Conservation (phyloP, 2,329 filamentous ascomycete species). For the Talaromyces amestolkiae region DNA sequence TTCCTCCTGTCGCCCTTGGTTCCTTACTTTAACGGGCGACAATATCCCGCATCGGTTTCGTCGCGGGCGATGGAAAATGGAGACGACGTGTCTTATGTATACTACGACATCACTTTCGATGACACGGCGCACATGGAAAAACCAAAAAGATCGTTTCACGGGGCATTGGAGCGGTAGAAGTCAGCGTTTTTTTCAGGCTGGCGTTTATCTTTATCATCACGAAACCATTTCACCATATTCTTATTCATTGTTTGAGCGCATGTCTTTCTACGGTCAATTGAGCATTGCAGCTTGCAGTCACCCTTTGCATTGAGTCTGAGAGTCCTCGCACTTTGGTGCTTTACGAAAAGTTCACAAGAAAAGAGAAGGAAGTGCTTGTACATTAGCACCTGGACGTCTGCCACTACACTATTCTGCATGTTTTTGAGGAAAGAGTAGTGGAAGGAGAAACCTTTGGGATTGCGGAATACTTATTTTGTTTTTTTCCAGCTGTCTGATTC, state of each 20-base stretch:
- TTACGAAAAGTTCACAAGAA: conserved; percentile 10
- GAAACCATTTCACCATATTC: conserved; percentile 2
- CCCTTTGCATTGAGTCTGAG: conserved; percentile 16
- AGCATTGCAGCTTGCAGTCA: conserved; percentile 20
- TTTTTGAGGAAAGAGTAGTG: conserved; percentile 15
- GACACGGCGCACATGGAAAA: conserved; percentile 18
- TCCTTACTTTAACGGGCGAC: conserved; percentile 1
- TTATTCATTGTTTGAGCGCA: conserved; percentile 11
- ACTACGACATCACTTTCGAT: conserved; percentile 20
- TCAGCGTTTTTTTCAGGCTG: conserved; percentile 14
- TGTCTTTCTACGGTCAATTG: conserved; percentile 15
- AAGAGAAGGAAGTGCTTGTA: conserved; percentile 21
- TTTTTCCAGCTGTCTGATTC: conserved; percentile 16
- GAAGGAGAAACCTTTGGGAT: conserved; percentile 20
- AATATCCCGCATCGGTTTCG: conserved; percentile 15
- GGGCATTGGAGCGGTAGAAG: conserved; percentile 19
- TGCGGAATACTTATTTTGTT: conserved; percentile 18
- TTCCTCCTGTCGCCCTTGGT: conserved; percentile 6
- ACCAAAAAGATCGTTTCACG: conserved; percentile 19
- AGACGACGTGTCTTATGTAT: conserved; percentile 20
- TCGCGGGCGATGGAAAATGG: conserved; percentile 19
- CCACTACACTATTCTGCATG: conserved; percentile 17
- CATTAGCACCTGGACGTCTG: conserved; percentile 20
- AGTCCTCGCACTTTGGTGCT: conserved; percentile 11
- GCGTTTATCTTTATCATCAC: conserved; percentile 20